Evolutionary conservation across 1,284 basidiomycete species (phyloP).

Genomic region (Naganishia cerealis): DNA sequence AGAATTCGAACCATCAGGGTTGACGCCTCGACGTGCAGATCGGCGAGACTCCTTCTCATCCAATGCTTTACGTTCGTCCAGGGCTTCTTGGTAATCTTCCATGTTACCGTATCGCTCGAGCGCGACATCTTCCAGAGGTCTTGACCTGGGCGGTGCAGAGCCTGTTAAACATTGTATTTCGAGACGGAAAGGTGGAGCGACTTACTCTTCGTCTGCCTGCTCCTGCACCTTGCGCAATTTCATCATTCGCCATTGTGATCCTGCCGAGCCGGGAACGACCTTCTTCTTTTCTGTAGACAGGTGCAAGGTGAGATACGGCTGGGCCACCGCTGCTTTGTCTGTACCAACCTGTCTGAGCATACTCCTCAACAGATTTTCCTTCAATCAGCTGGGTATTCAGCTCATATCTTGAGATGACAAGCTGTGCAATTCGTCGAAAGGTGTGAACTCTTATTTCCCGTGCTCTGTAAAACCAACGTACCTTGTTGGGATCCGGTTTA

Average conservation of each 20-base stretch:
- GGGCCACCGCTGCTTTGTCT: neutral
- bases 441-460: neutral
- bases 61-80: slow-evolving; percentile 76
- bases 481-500: slow-evolving; percentile 70
- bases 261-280: slow-evolving; percentile 76
- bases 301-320: neutral
- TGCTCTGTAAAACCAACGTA: slow-evolving; percentile 44
- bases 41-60: slow-evolving; percentile 72
- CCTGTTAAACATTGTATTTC: neutral
- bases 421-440: slow-evolving; percentile 35
- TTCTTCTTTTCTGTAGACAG: slow-evolving; percentile 55
- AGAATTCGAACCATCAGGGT: slow-evolving; percentile 44
- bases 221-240: slow-evolving; percentile 86
- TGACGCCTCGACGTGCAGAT: slow-evolving; percentile 51
- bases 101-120: slow-evolving; percentile 82
- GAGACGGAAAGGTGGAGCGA: neutral
- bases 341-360: slow-evolving; percentile 57
- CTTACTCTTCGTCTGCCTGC: slow-evolving; percentile 75
- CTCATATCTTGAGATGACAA: slow-evolving; percentile 64
- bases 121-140: slow-evolving; percentile 75
- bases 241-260: slow-evolving; percentile 97
- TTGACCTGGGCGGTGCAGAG: slow-evolving; percentile 48
- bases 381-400: slow-evolving; percentile 74
- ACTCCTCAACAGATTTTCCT: slow-evolving; percentile 62
- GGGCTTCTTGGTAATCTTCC: slow-evolving; percentile 82